Percentiles rank a stretch among this genome's conserved stretches.
These are phyloP conservation scores for Massospora cicadina DNA, from an alignment of 371 early-diverging fungal genomes.

Conservation along the genomic window DNA sequence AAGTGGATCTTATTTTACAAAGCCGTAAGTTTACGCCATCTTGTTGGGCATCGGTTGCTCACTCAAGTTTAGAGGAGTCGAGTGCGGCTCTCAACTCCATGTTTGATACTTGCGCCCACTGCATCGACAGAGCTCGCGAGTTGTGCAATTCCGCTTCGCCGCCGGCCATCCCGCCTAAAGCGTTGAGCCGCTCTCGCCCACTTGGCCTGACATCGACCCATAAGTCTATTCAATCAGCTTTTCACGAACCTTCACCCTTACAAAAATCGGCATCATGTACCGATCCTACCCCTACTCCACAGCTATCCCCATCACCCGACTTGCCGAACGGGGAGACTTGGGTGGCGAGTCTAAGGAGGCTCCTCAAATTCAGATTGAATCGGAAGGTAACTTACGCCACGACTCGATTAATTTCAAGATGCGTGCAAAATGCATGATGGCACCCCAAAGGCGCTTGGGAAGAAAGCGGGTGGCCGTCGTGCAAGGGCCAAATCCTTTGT, in stretches of 20 bases:
- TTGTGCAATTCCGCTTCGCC: neutral
- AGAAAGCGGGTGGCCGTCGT: neutral
- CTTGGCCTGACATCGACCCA: too few species aligned
- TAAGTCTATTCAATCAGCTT: too few species aligned
- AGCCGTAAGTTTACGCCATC: neutral
- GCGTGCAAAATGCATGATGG: too few species aligned
- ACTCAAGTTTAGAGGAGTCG: neutral
- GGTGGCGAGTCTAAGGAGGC: neutral
- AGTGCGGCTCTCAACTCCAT: neutral
- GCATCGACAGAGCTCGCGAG: neutral
- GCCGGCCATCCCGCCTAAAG: neutral
- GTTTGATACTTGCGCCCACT: neutral
- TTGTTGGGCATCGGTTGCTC: neutral
- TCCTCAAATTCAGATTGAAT: neutral
- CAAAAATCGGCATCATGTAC: too few species aligned
- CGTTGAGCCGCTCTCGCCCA: neutral
- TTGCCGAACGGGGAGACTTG: too few species aligned
- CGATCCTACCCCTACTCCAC: too few species aligned
- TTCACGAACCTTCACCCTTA: too few species aligned
- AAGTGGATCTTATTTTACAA: neutral
- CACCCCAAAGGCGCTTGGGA: too few species aligned
- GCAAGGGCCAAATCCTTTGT: neutral
- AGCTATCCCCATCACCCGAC: too few species aligned
- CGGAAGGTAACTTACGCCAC: neutral
- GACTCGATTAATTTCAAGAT: too few species aligned